Evolutionary conservation across 2,329 filamentous ascomycete genomes (phyloP).

Genomic region (Diplodia seriata): DNA sequence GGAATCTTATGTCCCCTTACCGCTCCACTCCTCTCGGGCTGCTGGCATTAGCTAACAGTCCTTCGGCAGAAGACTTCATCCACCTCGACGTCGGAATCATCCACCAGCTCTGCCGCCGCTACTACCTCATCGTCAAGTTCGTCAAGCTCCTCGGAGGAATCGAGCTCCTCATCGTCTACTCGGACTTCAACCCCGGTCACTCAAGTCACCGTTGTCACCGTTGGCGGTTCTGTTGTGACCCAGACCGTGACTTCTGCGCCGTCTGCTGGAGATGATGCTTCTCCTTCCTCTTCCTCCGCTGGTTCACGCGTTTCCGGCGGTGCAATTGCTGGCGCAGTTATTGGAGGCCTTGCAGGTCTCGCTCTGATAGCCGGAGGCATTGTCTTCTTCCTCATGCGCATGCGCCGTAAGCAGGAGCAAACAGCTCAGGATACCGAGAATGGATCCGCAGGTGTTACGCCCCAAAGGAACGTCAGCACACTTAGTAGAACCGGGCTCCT

Average conservation of each 20-base stretch:
- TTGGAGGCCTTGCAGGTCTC: conserved; percentile 50
- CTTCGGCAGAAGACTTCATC: conserved; percentile 4
- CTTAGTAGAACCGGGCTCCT: conserved; percentile 57
- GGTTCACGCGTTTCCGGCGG: conserved; percentile 45
- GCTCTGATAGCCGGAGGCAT: conserved; percentile 48
- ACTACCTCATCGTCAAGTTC: conserved; percentile 25
- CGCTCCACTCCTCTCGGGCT: no score
- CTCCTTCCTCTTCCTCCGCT: conserved; percentile 23
- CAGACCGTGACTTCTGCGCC: conserved; percentile 54
- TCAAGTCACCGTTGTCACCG: conserved; percentile 50
- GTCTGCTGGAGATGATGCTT: conserved; percentile 24
- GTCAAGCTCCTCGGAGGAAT: conserved; percentile 25
- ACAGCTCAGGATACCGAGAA: conserved; percentile 34
- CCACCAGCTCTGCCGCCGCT: conserved; percentile 26
- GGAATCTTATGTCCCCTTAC: conserved; percentile 1
- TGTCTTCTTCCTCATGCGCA: conserved; percentile 47
- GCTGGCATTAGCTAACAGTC: not conserved
- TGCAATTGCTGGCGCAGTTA: conserved; percentile 56
- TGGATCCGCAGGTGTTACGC: conserved; percentile 39
- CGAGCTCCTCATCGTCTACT: conserved; percentile 35
- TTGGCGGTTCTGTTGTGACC: conserved; percentile 53
- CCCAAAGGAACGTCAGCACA: conserved; percentile 54
- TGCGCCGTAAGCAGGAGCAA: conserved; percentile 36
- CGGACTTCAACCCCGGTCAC: conserved; percentile 43
- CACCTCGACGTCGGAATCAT: conserved; percentile 3